phyloP scores from a whole-genome alignment of 2,329 filamentous ascomycete species.

The Grosmannia huntii region DNA sequence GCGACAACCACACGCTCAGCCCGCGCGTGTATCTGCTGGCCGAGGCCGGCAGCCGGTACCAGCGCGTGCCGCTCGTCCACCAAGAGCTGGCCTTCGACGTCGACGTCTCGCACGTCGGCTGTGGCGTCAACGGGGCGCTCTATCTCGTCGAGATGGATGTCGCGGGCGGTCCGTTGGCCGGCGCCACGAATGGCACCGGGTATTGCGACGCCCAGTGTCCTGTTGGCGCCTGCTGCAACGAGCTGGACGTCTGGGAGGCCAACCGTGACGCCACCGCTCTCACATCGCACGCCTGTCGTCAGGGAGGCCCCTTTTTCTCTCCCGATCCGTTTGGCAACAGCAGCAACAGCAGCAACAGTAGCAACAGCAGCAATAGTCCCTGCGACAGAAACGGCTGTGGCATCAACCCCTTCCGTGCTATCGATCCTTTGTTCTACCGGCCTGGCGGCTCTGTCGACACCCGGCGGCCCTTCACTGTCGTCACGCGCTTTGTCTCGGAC shows the following conservation, averaged over 20 bases:
- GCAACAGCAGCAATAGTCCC: slow-evolving; percentile 7
- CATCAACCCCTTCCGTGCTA: slow-evolving; percentile 22
- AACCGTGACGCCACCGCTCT: slow-evolving; percentile 25
- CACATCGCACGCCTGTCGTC: slow-evolving; percentile 29
- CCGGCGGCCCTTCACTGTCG: slow-evolving; percentile 21
- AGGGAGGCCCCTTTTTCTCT: slow-evolving; percentile 21
- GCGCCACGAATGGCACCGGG: slow-evolving; percentile 29
- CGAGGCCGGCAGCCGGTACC: slow-evolving; percentile 24
- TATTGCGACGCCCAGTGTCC: slow-evolving; percentile 31
- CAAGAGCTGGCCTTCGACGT: slow-evolving; percentile 51
- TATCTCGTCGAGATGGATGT: slow-evolving; percentile 49
- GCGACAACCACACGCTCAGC: slow-evolving; percentile 12
- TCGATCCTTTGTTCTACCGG: slow-evolving; percentile 16
- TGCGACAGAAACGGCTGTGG: slow-evolving; percentile 22
- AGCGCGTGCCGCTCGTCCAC: slow-evolving; percentile 43
- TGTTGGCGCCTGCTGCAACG: slow-evolving; percentile 30
- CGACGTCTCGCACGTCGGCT: slow-evolving; percentile 49
- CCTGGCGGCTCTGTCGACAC: slow-evolving; percentile 16
- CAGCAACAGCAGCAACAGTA: slow-evolving; percentile 6
- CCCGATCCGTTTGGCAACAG: slow-evolving; percentile 15
- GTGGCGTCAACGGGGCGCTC: slow-evolving; percentile 50
- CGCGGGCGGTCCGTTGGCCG: slow-evolving; percentile 43
- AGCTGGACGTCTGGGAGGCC: slow-evolving; percentile 34
- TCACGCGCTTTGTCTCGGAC: slow-evolving; percentile 33
- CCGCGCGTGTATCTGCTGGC: slow-evolving; percentile 44